A percentile compares a stretch with the other conserved stretches of the same genome.
phyloP scores from a whole-genome alignment of 176 grass and related monocot genomes.

The Aegilops longissima region DNA sequence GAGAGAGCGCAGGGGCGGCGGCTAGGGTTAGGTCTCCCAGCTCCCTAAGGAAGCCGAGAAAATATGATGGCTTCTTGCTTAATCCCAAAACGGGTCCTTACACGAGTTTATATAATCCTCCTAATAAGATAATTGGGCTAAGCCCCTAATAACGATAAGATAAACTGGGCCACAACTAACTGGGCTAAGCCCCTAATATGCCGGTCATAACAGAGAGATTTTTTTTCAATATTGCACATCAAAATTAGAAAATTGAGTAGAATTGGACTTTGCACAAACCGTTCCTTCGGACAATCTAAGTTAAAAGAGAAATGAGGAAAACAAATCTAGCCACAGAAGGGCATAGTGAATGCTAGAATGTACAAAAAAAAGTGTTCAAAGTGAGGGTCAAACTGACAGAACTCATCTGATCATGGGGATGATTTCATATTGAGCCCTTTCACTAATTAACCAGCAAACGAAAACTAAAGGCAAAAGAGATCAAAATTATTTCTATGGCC shows the following conservation, averaged over 20 bases:
- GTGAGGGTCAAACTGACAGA: not conserved
- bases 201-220: no score
- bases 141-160: no score
- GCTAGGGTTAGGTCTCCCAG: no score
- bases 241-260: not conserved
- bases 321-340: not conserved
- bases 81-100: no score
- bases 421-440: conserved; percentile 13
- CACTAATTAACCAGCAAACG: conserved; percentile 10
- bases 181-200: no score
- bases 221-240: not conserved
- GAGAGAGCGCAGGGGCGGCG: no score
- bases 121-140: no score
- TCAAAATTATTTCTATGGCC: not conserved
- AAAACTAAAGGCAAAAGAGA: conserved; percentile 9
- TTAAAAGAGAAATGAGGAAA: not conserved
- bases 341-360: not conserved
- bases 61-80: no score
- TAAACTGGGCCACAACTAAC: no score
- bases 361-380: not conserved
- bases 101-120: no score
- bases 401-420: conserved; percentile 13
- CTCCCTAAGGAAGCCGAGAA: no score
- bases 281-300: not conserved
- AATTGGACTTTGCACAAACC: not conserved